A percentile compares a stretch with the other conserved stretches of the same genome.
Evolutionary conservation across 768 basidiomycete species (phyloP).

Genomic region (Termitomyces sp.): DNA sequence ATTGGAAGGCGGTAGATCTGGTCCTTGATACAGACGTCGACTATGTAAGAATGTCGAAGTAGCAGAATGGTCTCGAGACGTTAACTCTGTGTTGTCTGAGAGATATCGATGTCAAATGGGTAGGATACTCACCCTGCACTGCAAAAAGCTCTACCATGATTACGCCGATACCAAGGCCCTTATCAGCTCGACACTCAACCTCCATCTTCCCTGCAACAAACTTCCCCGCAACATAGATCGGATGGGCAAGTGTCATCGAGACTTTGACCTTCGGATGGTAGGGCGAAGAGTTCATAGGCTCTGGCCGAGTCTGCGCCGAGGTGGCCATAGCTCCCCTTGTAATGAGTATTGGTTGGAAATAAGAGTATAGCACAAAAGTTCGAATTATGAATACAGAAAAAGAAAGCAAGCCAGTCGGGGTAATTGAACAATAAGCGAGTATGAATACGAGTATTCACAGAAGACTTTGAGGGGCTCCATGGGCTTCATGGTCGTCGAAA

Average conservation of each 20-base stretch:
- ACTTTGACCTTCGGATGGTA: constrained; percentile 79
- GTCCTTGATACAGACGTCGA: constrained; percentile 74
- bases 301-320: constrained; percentile 26
- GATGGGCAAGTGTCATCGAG: constrained; percentile 53
- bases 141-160: constrained; percentile 80
- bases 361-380: not conserved
- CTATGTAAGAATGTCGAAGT: constrained; percentile 73
- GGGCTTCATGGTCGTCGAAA: not conserved
- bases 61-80: constrained; percentile 76
- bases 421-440: not conserved
- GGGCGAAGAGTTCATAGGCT: constrained; percentile 81
- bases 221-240: constrained; percentile 62
- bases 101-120: not conserved
- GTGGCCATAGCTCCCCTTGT: constrained; percentile 1
- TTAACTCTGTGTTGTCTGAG: constrained; percentile 49
- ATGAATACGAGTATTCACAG: constrained; percentile 3
- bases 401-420: not conserved
- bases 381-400: constrained; percentile 1
- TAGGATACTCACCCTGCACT: constrained; percentile 52
- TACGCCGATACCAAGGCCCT: constrained; percentile 64
- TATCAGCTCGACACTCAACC: constrained; percentile 74
- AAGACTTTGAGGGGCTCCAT: not conserved
- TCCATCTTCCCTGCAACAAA: constrained; percentile 73
- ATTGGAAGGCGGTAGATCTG: constrained; percentile 79
- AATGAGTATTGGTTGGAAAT: not conserved